A percentile compares a stretch with the other conserved stretches of the same genome.
Evolutionary conservation across 1,284 basidiomycete species (phyloP).

Genomic region (Heterobasidion occidentale): DNA sequence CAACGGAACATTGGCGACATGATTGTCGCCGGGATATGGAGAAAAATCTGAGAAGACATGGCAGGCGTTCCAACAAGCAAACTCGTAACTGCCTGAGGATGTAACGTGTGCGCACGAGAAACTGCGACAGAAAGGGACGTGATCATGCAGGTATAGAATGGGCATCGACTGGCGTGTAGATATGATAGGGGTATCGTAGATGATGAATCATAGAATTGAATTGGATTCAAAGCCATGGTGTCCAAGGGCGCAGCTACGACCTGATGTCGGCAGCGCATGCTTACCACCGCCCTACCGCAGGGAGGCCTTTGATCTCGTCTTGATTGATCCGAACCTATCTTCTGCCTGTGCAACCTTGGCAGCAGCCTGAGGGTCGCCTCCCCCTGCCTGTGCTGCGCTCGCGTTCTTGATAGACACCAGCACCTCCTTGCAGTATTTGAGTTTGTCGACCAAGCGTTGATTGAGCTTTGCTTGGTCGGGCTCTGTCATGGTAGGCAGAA

Average conservation of each 20-base stretch:
- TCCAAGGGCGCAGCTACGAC: not conserved
- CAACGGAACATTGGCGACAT: too few relatives aligned
- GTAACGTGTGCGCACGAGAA: not conserved
- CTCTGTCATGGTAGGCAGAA: constrained; percentile 33
- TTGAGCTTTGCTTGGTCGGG: constrained; percentile 52
- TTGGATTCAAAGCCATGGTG: not conserved
- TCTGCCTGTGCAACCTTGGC: too few relatives aligned
- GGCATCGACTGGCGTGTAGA: not conserved
- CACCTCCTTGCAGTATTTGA: constrained; percentile 79
- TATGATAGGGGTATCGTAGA: not conserved
- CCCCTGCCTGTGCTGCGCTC: constrained; percentile 14
- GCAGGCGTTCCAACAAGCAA: not conserved
- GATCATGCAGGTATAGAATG: not conserved
- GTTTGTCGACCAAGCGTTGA: constrained; percentile 62
- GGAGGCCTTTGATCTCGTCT: constrained; percentile 6
- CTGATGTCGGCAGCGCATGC: not conserved
- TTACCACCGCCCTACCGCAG: constrained; percentile 5
- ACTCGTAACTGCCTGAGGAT: not conserved
- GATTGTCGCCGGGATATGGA: not conserved
- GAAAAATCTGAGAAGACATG: not conserved
- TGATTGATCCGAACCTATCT: constrained; percentile 1
- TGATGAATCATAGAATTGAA: not conserved
- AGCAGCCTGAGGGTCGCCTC: not conserved
- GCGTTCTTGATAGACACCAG: constrained; percentile 52
- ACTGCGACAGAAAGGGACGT: not conserved